Evolutionary conservation across 2,329 filamentous ascomycete species (phyloP).

Genomic region (Botryotinia convoluta): DNA sequence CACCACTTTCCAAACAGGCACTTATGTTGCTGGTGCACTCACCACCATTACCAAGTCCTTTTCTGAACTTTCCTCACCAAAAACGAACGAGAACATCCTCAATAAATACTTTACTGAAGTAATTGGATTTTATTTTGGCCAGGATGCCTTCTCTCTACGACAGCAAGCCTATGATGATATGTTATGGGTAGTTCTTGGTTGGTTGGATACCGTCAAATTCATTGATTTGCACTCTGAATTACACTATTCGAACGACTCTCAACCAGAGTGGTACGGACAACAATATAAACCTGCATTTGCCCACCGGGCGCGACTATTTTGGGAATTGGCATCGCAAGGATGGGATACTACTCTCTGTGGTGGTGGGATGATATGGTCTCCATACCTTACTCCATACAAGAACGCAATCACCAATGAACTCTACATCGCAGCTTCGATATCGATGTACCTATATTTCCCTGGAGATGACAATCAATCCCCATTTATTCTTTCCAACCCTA

Average conservation of each 20-base stretch:
- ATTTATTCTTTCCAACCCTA: constrained; percentile 44
- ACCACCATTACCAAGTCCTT: constrained; percentile 66
- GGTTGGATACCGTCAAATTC: constrained; percentile 80
- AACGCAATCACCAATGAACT: constrained; percentile 96
- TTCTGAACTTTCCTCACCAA: constrained; percentile 40
- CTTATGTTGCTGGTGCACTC: constrained; percentile 71
- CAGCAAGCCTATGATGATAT: constrained; percentile 89
- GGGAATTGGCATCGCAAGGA: constrained; percentile 72
- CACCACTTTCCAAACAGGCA: constrained; percentile 46
- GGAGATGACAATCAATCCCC: constrained; percentile 73
- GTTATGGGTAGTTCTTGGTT: constrained; percentile 90
- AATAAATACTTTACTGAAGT: constrained; percentile 78
- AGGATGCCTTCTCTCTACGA: constrained; percentile 72
- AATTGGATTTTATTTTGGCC: constrained; percentile 78
- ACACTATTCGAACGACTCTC: constrained; percentile 52
- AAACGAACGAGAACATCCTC: constrained; percentile 68
- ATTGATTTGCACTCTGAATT: constrained; percentile 64
- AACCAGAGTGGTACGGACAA: constrained; percentile 65
- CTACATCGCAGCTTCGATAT: constrained; percentile 78
- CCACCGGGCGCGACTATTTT: constrained; percentile 80
- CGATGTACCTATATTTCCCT: constrained; percentile 88
- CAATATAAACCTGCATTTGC: constrained; percentile 76
- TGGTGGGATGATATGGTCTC: constrained; percentile 92
- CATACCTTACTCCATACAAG: constrained; percentile 77
- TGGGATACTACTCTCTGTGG: constrained; percentile 81